A percentile compares a stretch with the other conserved stretches of the same genome.
Conservation (phyloP, 2,329 filamentous ascomycete species). For the Chaetomiaceae sp. region DNA sequence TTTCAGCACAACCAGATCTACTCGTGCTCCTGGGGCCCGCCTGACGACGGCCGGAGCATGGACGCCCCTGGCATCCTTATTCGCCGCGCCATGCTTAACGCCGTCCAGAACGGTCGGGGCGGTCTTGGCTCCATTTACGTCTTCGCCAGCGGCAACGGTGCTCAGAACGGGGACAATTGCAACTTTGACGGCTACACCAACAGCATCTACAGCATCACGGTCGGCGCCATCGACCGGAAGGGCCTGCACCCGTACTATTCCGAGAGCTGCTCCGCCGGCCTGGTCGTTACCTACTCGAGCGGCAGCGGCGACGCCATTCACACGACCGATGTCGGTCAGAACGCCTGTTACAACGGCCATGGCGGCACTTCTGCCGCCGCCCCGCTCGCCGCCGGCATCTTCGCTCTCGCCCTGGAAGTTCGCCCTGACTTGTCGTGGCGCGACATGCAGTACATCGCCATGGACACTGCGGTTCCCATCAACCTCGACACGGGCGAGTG, state of each 20-base stretch:
- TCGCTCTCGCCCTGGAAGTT: conserved; percentile 77
- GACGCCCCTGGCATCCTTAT: conserved; percentile 88
- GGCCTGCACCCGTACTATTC: conserved; percentile 94
- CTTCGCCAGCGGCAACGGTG: conserved; percentile 94
- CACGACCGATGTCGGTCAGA: conserved; percentile 86
- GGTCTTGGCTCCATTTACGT: conserved; percentile 90
- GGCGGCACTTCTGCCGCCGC: conserved; percentile 95
- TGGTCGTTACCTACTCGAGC: conserved; percentile 95
- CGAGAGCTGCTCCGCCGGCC: conserved; percentile 88
- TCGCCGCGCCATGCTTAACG: conserved; percentile 82
- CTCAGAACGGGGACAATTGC: conserved; percentile 83
- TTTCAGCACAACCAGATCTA: conserved; percentile 93
- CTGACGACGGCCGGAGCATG: conserved; percentile 90
- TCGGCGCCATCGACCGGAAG: conserved; percentile 83
- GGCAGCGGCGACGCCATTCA: conserved; percentile 85
- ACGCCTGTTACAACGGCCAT: conserved; percentile 73
- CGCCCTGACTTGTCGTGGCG: conserved; percentile 88
- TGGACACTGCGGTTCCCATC: conserved; percentile 77
- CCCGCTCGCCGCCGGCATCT: conserved; percentile 85
- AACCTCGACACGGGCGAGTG: conserved; percentile 68
- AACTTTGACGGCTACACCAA: conserved; percentile 99
- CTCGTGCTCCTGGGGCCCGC: conserved; percentile 97
- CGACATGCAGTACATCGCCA: conserved; percentile 85
- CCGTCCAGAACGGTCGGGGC: conserved; percentile 76
- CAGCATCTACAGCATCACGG: conserved; percentile 97